phyloP scores from a whole-genome alignment of 306 rosid species.

The Acmispon strigosus region DNA sequence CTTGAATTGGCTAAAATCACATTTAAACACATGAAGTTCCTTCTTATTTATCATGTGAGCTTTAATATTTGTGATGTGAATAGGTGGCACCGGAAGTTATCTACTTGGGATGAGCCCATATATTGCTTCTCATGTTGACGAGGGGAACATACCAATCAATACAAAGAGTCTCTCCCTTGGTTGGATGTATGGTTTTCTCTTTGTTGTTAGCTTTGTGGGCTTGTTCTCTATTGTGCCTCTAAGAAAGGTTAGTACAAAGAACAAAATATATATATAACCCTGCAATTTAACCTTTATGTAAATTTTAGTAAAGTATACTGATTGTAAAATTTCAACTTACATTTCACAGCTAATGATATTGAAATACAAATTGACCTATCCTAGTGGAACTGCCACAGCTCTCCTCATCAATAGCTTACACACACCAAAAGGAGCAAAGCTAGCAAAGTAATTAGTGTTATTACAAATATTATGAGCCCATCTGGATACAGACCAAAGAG shows the following conservation, averaged over 20 bases:
- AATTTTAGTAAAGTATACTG: background rate
- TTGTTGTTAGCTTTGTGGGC: constrained; percentile 67
- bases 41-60: background rate
- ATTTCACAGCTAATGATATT: constrained; percentile 53
- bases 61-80: background rate
- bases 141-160: constrained; percentile 44
- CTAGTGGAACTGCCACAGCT: constrained; percentile 91
- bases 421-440: constrained; percentile 76
- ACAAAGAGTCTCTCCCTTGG: constrained; percentile 44
- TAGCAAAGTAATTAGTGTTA: constrained; percentile 46
- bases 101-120: constrained; percentile 60
- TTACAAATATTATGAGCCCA: background rate
- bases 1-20: too few relatives aligned
- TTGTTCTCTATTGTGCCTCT: constrained; percentile 68
- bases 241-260: constrained; percentile 45
- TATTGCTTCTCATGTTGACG: constrained; percentile 52
- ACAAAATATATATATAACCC: background rate
- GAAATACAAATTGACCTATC: constrained; percentile 66
- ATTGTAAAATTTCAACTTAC: background rate
- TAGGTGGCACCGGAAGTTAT: constrained; percentile 81
- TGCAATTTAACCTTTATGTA: background rate
- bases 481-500: too few relatives aligned
- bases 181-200: constrained; percentile 74
- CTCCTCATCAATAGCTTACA: constrained; percentile 70
- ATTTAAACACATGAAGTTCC: too few relatives aligned